These are phyloP conservation scores for Mesotaenium endlicherianum DNA, from an alignment of 139 green algal genomes.

Conservation along the genomic window DNA sequence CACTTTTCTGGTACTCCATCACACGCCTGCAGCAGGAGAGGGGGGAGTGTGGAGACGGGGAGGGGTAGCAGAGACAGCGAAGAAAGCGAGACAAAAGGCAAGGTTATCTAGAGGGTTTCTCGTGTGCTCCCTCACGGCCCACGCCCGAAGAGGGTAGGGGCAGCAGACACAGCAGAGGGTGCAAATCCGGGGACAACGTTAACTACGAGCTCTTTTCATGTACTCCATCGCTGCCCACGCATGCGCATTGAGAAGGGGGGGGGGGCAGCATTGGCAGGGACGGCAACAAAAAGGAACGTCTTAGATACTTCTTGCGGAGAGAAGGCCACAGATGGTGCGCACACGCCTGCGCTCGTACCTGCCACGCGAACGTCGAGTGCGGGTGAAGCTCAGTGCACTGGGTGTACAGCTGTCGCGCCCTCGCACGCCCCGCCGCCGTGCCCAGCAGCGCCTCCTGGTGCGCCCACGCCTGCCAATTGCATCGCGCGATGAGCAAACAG, in stretches of 20 bases:
- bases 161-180: neutral
- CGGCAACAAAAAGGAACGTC: neutral
- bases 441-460: slow-evolving; percentile 6
- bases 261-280: neutral
- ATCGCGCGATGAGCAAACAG: neutral
- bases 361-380: slow-evolving; percentile 1
- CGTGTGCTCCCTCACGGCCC: neutral
- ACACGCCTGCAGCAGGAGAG: neutral
- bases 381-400: slow-evolving; percentile 5
- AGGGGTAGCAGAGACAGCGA: neutral
- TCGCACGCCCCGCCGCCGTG: neutral
- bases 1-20: neutral
- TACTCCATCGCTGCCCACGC: neutral
- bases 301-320: neutral
- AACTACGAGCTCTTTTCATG: neutral
- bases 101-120: neutral
- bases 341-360: slow-evolving; percentile 15
- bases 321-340: neutral
- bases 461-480: slow-evolving; percentile 23
- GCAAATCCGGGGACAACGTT: neutral
- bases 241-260: neutral
- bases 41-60: neutral
- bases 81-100: neutral
- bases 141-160: neutral
- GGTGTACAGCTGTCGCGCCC: slow-evolving; percentile 7